Evolutionary conservation across 1,139 yeast species (phyloP).

Genomic region (Suhomyces coccinellae): DNA sequence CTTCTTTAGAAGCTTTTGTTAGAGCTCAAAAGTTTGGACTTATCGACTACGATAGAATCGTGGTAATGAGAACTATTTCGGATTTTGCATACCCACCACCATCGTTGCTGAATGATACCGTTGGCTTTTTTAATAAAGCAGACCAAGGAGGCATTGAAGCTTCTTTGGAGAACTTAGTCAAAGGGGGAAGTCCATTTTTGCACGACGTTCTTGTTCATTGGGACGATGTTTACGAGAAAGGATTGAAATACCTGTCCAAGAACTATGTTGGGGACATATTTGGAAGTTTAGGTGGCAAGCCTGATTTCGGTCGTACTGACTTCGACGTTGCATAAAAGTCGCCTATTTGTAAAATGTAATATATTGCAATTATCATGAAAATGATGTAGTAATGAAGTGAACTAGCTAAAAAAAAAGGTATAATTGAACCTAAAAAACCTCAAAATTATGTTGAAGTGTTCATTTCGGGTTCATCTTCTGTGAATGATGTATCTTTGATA

Average conservation of each 20-base stretch:
- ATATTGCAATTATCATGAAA: neutral
- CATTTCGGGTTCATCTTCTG: neutral
- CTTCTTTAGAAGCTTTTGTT: constrained; percentile 58
- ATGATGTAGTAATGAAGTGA: neutral
- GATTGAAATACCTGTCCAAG: constrained; percentile 39
- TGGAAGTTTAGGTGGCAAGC: constrained; percentile 46
- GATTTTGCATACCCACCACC: constrained; percentile 63
- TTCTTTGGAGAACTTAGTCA: constrained; percentile 52
- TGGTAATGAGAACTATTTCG: constrained; percentile 63
- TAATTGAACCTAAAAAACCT: neutral
- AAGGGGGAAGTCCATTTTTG: constrained; percentile 57
- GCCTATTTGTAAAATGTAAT: neutral
- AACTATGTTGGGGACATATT: constrained; percentile 64
- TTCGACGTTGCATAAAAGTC: constrained; percentile 12
- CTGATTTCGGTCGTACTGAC: constrained; percentile 17
- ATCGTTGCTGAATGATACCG: constrained; percentile 41
- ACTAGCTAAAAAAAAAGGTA: too few species aligned
- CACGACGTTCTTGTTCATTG: constrained; percentile 55
- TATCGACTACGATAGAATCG: constrained; percentile 57
- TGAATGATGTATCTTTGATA: constrained; percentile 1
- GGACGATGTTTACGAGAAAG: constrained; percentile 44
- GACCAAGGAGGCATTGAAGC: constrained; percentile 55
- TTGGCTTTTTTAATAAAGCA: constrained; percentile 51
- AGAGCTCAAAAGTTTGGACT: constrained; percentile 57
- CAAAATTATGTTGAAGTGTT: neutral